These are phyloP conservation scores for Lasiosphaeria ovina DNA, from an alignment of 495 filamentous ascomycete genomes.

Conservation along the genomic window DNA sequence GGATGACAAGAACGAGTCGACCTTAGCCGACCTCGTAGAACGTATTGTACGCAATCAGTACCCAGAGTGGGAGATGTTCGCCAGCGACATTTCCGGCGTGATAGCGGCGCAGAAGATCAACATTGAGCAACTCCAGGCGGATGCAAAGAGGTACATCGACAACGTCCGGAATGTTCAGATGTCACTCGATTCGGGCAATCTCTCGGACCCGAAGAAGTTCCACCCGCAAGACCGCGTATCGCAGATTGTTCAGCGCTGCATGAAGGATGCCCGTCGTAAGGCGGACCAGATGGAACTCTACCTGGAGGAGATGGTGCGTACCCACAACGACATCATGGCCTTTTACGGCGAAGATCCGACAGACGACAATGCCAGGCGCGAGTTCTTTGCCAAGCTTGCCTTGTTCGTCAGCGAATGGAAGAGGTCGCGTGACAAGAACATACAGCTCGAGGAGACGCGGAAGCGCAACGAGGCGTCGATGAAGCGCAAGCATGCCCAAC, in stretches of 20 bases:
- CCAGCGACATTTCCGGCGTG: conserved; percentile 80
- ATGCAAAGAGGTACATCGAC: conserved; percentile 92
- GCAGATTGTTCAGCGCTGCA: conserved; percentile 84
- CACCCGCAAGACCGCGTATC: conserved; percentile 94
- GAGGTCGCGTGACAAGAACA: conserved; percentile 92
- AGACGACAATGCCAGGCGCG: conserved; percentile 90
- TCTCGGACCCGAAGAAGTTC: conserved; percentile 96
- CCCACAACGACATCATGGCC: conserved; percentile 92
- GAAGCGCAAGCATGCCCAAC: conserved; percentile 76
- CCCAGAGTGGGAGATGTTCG: conserved; percentile 89
- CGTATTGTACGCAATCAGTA: conserved; percentile 95
- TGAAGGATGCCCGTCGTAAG: conserved; percentile 96
- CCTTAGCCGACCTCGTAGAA: conserved; percentile 94
- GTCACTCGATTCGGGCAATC: conserved; percentile 88
- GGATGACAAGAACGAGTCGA: conserved; percentile 97
- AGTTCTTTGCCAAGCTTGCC: conserved; percentile 96
- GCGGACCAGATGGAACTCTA: conserved; percentile 95
- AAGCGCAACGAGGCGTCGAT: conserved; percentile 83
- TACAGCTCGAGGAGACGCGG: conserved; percentile 74
- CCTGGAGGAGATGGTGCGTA: conserved; percentile 85
- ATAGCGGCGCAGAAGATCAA: conserved; percentile 87
- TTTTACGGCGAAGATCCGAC: conserved; percentile 94
- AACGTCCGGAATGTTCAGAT: conserved; percentile 91
- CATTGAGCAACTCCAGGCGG: conserved; percentile 82
- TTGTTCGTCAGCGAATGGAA: conserved; percentile 91